phyloP scores from a whole-genome alignment of 805 yeast genomes.

The Barnettozyma salicaria region DNA sequence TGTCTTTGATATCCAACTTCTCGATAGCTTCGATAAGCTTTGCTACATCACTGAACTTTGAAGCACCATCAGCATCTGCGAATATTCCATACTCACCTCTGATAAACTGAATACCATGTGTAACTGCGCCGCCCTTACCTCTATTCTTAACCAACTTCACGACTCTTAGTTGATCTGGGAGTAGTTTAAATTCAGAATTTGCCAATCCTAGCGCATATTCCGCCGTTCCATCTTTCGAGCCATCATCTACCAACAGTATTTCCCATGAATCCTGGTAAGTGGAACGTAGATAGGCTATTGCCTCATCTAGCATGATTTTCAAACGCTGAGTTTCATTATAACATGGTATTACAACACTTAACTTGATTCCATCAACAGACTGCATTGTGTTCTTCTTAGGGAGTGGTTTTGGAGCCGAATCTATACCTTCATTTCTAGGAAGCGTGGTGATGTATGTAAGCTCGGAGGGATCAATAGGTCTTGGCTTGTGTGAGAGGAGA shows the following conservation, averaged over 20 bases:
- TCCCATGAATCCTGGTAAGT: conserved; percentile 50
- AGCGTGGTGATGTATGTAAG: conserved; percentile 47
- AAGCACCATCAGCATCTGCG: conserved; percentile 98
- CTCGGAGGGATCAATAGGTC: conserved; percentile 50
- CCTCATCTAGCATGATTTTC: conserved; percentile 63
- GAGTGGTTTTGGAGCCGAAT: conserved; percentile 32
- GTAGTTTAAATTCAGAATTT: conserved; percentile 35
- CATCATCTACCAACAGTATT: conserved; percentile 86
- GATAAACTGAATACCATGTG: conserved; percentile 78
- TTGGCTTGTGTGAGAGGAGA: conserved; percentile 59
- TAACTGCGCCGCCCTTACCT: conserved; percentile 96
- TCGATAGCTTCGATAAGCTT: conserved; percentile 43
- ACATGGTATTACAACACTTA: conserved; percentile 89
- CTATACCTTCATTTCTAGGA: conserved; percentile 20
- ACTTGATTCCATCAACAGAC: conserved; percentile 35
- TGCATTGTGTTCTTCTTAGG: conserved; percentile 18
- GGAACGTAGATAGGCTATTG: conserved; percentile 45
- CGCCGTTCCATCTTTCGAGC: conserved; percentile 76
- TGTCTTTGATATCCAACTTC: conserved; percentile 12
- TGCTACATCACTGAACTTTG: conserved; percentile 63
- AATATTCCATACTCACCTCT: conserved; percentile 73
- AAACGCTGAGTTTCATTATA: conserved; percentile 79
- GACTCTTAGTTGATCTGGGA: conserved; percentile 62
- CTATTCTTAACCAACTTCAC: conserved; percentile 68
- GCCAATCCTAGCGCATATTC: conserved; percentile 63